phyloP scores from a whole-genome alignment of 2,329 filamentous ascomycete species.

The Diaporthe eres region DNA sequence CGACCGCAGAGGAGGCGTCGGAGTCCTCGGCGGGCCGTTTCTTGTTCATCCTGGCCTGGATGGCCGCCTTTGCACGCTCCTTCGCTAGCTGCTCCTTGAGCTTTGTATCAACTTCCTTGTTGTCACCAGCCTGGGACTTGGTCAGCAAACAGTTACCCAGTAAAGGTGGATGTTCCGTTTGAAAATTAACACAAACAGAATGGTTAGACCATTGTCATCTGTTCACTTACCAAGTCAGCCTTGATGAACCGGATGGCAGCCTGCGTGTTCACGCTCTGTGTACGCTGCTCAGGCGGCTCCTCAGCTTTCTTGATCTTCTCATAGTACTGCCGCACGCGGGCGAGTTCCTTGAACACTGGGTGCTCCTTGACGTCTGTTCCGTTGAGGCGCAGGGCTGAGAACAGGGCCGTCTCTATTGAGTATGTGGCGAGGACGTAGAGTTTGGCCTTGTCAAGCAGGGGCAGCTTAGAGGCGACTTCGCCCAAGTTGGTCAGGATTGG shows the following conservation, averaged over 20 bases:
- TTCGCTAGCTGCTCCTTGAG: slow-evolving; percentile 70
- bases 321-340: slow-evolving; percentile 91
- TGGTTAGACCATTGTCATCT: too few species aligned
- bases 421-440: slow-evolving; percentile 91
- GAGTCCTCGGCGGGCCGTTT: slow-evolving; percentile 51
- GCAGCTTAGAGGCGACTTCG: slow-evolving; percentile 81
- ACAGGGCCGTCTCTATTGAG: slow-evolving; percentile 90
- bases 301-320: slow-evolving; percentile 89
- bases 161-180: background rate
- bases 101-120: slow-evolving; percentile 66
- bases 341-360: slow-evolving; percentile 87
- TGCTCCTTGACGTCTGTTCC: slow-evolving; percentile 87
- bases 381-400: slow-evolving; percentile 84
- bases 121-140: slow-evolving; percentile 57
- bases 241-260: slow-evolving; percentile 88
- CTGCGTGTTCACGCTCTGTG: slow-evolving; percentile 75
- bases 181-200: background rate
- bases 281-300: slow-evolving; percentile 68
- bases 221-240: slow-evolving; percentile 76
- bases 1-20: slow-evolving; percentile 28
- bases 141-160: slow-evolving; percentile 13
- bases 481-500: slow-evolving; percentile 80
- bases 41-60: slow-evolving; percentile 51
- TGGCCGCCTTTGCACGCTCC: slow-evolving; percentile 66
- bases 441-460: slow-evolving; percentile 95